Base-by-base conservation (phyloP, 2,329 filamentous ascomycete genomes). In the Lecanosticta acicola region DNA sequence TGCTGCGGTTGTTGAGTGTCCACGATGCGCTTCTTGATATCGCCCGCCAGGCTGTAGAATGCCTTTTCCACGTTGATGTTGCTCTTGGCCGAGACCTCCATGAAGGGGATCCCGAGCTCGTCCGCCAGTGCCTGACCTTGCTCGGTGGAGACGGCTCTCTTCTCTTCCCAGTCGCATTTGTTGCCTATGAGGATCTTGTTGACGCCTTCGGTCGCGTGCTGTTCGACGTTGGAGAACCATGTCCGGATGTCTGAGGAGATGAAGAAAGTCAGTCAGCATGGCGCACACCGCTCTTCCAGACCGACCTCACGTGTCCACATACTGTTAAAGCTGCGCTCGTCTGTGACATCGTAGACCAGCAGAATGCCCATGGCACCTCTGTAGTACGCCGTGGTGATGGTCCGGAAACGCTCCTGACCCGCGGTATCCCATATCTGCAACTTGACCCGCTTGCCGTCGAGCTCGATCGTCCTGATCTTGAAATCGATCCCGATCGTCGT, bases 91-190 rank as follows among this genome's bases (percentile, higher is more conserved):
- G 88, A 94, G 53, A 98, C 93, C 70, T 98, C 93, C 67, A 98
- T 85, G 78, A 98, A 98, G 16, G 93, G 91, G 56, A 98, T 94
- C 64, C 90, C 89, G 50, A 98, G 83, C 71, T 97, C 93, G 71
- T 95, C 86, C 49, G 93, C 93, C 46, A 98, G 80, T 56, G 84
- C 84, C 70, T 98, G 90, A 60, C 93, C 93, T 65, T 89, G 85
- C 68, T 96, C 90, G 49, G 86, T 94, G 40, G 87, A 89, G 34
- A 98, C 86, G 45, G 87, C 89, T 59, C 93, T 85, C 79, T 97
- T 97, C 74, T 98, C 93, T 71, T 97, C 93, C 93, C 93, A 97
- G 72, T 98, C 93, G 74, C 93, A 98, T 75, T 98, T 98, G 80
- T 98, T 98, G 68, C 93, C 93, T 59, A 98, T 96, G 57, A 98